Percentiles rank a stretch among this genome's conserved stretches.
Conservation (phyloP, 495 filamentous ascomycete genomes). For the Penicillium parvum region DNA sequence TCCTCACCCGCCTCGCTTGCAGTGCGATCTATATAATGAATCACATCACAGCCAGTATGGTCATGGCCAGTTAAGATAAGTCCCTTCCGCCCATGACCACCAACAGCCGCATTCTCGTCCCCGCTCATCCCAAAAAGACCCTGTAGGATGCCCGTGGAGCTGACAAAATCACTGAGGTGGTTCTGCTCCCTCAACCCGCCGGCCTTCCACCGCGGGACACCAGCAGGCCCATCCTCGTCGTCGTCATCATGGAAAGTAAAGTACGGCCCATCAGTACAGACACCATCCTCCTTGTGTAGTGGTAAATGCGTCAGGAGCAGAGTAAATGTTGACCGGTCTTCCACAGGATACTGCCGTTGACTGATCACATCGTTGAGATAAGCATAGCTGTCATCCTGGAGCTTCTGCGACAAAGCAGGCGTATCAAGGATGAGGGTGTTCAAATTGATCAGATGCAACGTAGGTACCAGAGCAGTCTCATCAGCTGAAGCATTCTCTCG, state of each 20-base stretch:
- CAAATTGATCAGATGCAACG: conserved; percentile 73
- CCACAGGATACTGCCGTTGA: conserved; percentile 59
- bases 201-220: conserved; percentile 30
- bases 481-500: conserved; percentile 18
- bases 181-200: conserved; percentile 88
- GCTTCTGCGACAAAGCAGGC: conserved; percentile 57
- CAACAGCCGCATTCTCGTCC: conserved; percentile 42
- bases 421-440: conserved; percentile 91
- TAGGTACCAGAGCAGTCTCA: conserved; percentile 31
- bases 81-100: conserved; percentile 61
- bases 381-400: conserved; percentile 67
- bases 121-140: conserved; percentile 75
- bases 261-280: conserved; percentile 80
- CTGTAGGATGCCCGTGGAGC: conserved; percentile 60
- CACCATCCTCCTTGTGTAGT: conserved; percentile 72
- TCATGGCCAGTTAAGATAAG: conserved; percentile 90
- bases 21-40: conserved; percentile 65
- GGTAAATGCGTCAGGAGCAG: conserved; percentile 90
- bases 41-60: conserved; percentile 86
- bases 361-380: conserved; percentile 71
- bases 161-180: conserved; percentile 67
- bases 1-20: conserved; percentile 3
- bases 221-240: conserved; percentile 30
- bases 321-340: conserved; percentile 63
- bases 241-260: conserved; percentile 64